A percentile compares a stretch with the other conserved stretches of the same genome.
Conservation (phyloP, 352 stramenopile genomes). For the Phytophthora foliorum region DNA sequence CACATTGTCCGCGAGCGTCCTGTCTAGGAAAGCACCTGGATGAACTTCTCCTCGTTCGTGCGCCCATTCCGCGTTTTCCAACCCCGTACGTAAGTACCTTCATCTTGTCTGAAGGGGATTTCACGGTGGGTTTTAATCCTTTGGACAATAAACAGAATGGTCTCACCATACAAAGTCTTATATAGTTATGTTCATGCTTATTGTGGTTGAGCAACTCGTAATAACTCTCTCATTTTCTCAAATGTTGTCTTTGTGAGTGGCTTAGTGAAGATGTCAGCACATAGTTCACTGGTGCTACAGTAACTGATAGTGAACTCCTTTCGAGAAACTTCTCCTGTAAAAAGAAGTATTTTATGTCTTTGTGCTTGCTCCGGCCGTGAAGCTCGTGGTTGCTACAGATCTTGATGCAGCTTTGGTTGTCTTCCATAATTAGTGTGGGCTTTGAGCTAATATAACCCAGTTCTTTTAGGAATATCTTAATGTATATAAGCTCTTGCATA, state of each 20-base stretch:
- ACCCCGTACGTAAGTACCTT: not conserved
- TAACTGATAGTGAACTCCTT: constrained; percentile 16
- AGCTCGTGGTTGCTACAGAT: constrained; percentile 20
- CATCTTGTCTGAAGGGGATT: constrained; percentile 5
- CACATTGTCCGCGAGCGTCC: not conserved
- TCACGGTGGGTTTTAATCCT: constrained; percentile 11
- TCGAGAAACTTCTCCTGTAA: constrained; percentile 10
- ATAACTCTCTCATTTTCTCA: constrained; percentile 19
- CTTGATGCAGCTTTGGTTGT: constrained; percentile 26
- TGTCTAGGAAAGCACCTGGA: not conserved
- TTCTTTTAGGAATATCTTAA: constrained; percentile 17
- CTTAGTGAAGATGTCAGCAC: constrained; percentile 11
- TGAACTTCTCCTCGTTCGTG: constrained; percentile 1
- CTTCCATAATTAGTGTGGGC: constrained; percentile 16
- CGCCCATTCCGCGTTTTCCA: constrained; percentile 1
- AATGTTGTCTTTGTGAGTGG: constrained; percentile 1
- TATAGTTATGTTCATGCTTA: not conserved
- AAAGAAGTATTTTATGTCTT: constrained; percentile 20
- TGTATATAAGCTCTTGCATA: constrained; percentile 15
- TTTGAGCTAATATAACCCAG: constrained; percentile 18
- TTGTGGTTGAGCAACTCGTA: constrained; percentile 1
- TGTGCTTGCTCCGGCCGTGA: constrained; percentile 17
- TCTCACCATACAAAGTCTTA: not conserved
- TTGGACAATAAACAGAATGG: constrained; percentile 12
- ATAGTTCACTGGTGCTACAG: constrained; percentile 20